These are phyloP conservation scores for Calonectria pseudoreteaudii DNA, from an alignment of 2,329 filamentous ascomycete genomes.

Conservation along the genomic window DNA sequence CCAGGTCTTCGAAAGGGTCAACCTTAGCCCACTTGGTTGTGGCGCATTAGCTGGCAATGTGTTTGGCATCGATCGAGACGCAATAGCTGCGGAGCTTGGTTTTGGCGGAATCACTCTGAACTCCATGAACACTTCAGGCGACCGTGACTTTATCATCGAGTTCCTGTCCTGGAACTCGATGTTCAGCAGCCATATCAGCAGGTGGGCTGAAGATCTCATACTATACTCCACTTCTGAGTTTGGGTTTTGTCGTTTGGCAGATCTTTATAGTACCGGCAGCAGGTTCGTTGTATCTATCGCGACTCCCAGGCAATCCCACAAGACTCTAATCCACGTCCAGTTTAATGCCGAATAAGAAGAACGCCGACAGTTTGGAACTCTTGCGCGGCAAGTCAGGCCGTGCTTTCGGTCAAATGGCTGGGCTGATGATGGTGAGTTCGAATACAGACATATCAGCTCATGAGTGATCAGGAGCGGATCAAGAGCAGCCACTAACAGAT, in stretches of 20 bases:
- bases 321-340: no score
- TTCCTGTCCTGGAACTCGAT: conserved; percentile 83
- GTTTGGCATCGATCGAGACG: conserved; percentile 83
- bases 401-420: conserved; percentile 84
- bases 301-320: no score
- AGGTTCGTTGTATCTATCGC: no score
- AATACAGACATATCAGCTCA: conserved; percentile 37
- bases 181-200: conserved; percentile 82
- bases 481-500: conserved; percentile 44
- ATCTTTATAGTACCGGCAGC: conserved; percentile 83
- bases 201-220: conserved; percentile 89
- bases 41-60: conserved; percentile 85
- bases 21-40: conserved; percentile 74
- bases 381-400: conserved; percentile 81
- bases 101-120: conserved; percentile 83
- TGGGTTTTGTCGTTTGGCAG: conserved; percentile 79
- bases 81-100: conserved; percentile 83
- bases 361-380: conserved; percentile 77
- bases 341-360: conserved; percentile 89
- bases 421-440: conserved; percentile 69
- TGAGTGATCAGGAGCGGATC: conserved; percentile 39
- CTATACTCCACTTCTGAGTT: conserved; percentile 84
- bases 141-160: conserved; percentile 87
- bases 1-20: conserved; percentile 64
- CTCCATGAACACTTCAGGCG: conserved; percentile 79